These are phyloP conservation scores for Pseudogymnoascus sp. DNA, from an alignment of 2,329 filamentous ascomycete genomes.

Conservation along the genomic window DNA sequence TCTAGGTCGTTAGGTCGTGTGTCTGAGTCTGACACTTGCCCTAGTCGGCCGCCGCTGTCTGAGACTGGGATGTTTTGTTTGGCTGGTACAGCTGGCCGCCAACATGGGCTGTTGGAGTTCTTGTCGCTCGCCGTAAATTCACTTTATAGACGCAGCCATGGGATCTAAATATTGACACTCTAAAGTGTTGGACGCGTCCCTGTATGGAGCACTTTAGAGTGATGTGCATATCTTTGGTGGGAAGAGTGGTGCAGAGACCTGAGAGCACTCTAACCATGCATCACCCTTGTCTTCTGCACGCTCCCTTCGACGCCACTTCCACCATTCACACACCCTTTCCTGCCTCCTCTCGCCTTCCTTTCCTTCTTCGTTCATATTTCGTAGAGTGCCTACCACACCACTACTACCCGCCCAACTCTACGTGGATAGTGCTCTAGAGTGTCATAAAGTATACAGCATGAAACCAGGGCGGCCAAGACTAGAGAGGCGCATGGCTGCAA, in stretches of 20 bases:
- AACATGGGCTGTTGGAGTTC: neutral
- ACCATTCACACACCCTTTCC: neutral
- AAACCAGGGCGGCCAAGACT: neutral
- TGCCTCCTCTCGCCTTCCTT: neutral
- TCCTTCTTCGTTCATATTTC: neutral
- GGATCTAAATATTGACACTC: neutral
- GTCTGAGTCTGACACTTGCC: neutral
- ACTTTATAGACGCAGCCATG: neutral
- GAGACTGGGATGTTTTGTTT: neutral
- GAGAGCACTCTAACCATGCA: neutral
- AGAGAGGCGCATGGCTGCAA: neutral
- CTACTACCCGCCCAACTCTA: neutral
- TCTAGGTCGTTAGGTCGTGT: neutral
- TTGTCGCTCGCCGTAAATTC: neutral
- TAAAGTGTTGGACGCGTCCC: neutral
- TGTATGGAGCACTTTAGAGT: neutral
- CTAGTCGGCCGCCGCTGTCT: neutral
- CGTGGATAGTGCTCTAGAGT: neutral
- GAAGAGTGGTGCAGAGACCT: neutral
- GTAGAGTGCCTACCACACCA: neutral
- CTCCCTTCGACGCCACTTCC: neutral
- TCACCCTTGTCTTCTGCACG: neutral
- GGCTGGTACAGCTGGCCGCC: neutral
- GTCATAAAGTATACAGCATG: neutral
- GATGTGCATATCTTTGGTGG: neutral